A percentile compares a stretch with the other conserved stretches of the same genome.
phyloP scores from a whole-genome alignment of 805 yeast species.

The Lachancea cidri region DNA sequence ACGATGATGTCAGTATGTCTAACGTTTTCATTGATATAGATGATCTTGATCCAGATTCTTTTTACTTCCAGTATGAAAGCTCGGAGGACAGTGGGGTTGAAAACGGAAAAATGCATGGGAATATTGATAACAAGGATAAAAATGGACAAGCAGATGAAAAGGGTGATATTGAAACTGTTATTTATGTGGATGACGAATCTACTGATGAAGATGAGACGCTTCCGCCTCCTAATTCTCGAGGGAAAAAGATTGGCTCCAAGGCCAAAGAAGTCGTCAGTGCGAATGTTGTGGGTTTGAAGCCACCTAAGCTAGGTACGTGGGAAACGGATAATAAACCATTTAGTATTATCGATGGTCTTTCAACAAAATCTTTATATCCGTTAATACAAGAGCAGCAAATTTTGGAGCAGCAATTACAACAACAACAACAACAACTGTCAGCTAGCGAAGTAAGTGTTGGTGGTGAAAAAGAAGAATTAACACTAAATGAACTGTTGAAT shows the following conservation, averaged over 20 bases:
- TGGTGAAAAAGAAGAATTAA: conserved; percentile 40
- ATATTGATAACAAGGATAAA: conserved; percentile 13
- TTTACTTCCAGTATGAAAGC: conserved; percentile 40
- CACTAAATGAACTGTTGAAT: conserved; percentile 78
- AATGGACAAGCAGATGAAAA: conserved; percentile 19
- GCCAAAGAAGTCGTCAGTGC: conserved; percentile 92
- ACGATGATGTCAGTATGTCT: conserved; percentile 36
- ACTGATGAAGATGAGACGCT: conserved; percentile 89
- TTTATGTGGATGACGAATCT: conserved; percentile 70
- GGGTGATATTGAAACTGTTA: conserved; percentile 33
- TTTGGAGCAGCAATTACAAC: conserved; percentile 20
- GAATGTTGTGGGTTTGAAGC: conserved; percentile 76
- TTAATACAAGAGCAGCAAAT: conserved; percentile 34
- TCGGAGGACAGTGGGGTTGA: conserved; percentile 34
- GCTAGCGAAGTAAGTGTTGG: conserved; percentile 18
- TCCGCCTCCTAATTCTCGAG: conserved; percentile 58
- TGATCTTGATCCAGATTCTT: conserved; percentile 35
- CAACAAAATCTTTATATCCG: conserved; percentile 76
- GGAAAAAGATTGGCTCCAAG: conserved; percentile 61
- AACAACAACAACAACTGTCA: conserved; percentile 11
- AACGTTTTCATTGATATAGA: conserved; percentile 36
- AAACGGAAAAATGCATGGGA: conserved; percentile 3
- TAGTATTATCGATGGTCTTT: conserved; percentile 90
- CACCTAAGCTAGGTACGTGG: conserved; percentile 93
- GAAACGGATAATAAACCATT: conserved; percentile 78